These are phyloP conservation scores for Medicago arabica DNA, from an alignment of 306 rosid species.

Conservation along the genomic window DNA sequence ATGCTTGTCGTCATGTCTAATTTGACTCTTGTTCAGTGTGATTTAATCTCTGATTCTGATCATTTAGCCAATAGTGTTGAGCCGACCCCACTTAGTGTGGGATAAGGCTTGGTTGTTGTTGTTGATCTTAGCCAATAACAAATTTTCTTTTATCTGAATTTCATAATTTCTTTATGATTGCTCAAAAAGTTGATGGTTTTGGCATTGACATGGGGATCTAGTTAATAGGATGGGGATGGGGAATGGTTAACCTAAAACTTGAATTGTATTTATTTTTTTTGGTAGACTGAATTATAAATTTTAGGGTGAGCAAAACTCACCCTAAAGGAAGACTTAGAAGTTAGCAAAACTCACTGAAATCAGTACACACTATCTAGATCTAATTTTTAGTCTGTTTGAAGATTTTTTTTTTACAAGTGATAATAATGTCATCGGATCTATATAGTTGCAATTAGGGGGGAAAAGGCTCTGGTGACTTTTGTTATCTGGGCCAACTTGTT, in stretches of 20 bases:
- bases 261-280: neutral
- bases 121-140: neutral
- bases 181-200: constrained; percentile 5
- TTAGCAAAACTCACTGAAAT: neutral
- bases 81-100: no score
- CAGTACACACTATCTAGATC: neutral
- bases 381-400: constrained; percentile 7
- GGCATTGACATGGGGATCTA: neutral
- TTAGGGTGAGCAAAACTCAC: neutral
- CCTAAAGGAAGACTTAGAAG: neutral
- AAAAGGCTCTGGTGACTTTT: neutral
- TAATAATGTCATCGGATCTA: neutral
- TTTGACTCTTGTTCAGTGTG: neutral
- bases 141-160: constrained; percentile 19
- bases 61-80: neutral
- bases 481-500: neutral
- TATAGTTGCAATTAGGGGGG: neutral
- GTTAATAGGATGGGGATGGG: constrained; percentile 12
- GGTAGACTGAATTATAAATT: neutral
- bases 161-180: neutral
- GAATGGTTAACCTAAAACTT: constrained; percentile 18
- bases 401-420: neutral
- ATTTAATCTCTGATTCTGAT: constrained; percentile 12
- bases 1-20: constrained; percentile 11
- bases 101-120: no score